phyloP scores from a whole-genome alignment of 2,329 filamentous ascomycete genomes.

The Torrubiellomyces zombiae region DNA sequence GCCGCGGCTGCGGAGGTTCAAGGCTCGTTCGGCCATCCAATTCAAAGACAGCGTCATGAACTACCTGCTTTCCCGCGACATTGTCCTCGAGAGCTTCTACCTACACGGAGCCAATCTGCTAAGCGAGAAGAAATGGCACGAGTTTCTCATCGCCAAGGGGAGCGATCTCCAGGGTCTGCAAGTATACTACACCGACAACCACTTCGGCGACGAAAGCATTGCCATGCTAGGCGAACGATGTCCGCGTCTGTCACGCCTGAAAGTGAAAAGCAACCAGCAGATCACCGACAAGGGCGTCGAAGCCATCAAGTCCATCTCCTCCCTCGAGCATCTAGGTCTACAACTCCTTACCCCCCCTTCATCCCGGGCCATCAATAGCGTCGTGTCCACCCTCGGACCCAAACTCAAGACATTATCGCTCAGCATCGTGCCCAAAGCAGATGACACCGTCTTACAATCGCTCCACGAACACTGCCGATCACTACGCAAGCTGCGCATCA shows the following conservation, averaged over 20 bases:
- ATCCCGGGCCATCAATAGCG: conserved; percentile 37
- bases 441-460: conserved; percentile 52
- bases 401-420: conserved; percentile 65
- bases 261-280: conserved; percentile 66
- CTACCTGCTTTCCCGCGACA: conserved; percentile 59
- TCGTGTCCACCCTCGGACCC: conserved; percentile 46
- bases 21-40: conserved; percentile 73
- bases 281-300: conserved; percentile 49
- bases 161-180: conserved; percentile 49
- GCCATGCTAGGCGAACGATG: conserved; percentile 45
- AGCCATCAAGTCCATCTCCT: conserved; percentile 42
- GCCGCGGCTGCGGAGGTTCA: conserved; percentile 51
- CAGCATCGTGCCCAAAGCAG: conserved; percentile 45
- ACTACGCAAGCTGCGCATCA: conserved; percentile 65
- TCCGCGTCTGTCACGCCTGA: conserved; percentile 55
- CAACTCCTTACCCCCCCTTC: conserved; percentile 43
- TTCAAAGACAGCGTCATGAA: conserved; percentile 75
- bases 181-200: conserved; percentile 68
- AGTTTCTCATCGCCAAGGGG: conserved; percentile 51
- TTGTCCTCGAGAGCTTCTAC: conserved; percentile 54
- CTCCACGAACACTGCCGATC: conserved; percentile 54
- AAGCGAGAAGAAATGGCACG: conserved; percentile 57
- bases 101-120: conserved; percentile 76
- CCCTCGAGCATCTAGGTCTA: conserved; percentile 61
- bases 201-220: conserved; percentile 59